Conservation (phyloP, 228 moss, liverwort and hornwort genomes). For the Sphagnum fallax region DNA sequence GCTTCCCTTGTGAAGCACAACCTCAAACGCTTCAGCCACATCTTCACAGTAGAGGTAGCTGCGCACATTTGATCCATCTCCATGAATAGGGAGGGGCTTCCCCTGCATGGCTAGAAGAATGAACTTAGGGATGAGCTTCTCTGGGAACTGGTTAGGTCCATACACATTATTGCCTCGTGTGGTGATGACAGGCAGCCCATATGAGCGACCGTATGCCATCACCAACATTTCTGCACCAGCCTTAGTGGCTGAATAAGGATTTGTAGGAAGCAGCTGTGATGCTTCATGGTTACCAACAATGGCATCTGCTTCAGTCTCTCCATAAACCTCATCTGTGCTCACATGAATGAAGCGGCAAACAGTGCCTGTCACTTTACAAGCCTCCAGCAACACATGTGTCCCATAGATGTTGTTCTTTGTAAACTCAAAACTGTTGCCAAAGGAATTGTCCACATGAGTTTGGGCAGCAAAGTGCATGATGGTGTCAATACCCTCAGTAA, state of each 20-base stretch:
- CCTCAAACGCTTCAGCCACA: constrained; percentile 82
- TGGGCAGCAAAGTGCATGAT: constrained; percentile 94
- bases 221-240: constrained; percentile 90
- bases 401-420: constrained; percentile 92
- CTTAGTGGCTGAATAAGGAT: constrained; percentile 83
- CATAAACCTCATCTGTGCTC: constrained; percentile 83
- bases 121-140: constrained; percentile 91
- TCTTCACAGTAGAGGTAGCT: constrained; percentile 85
- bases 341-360: constrained; percentile 85
- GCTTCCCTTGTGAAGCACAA: constrained; percentile 70
- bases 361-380: constrained; percentile 68
- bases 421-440: constrained; percentile 87
- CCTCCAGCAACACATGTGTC: constrained; percentile 80
- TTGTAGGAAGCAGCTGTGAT: constrained; percentile 73
- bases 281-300: constrained; percentile 89
- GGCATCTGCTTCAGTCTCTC: constrained; percentile 78
- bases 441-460: constrained; percentile 87
- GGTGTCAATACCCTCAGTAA: constrained; percentile 77
- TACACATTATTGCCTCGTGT: constrained; percentile 88
- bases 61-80: constrained; percentile 71
- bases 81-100: constrained; percentile 72
- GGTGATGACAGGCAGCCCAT: constrained; percentile 74
- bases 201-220: constrained; percentile 75
- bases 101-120: constrained; percentile 78
- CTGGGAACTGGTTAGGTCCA: constrained; percentile 80